Base-by-base conservation (phyloP, 176 grass and related monocot genomes). In the Bothriochloa decipiens region DNA sequence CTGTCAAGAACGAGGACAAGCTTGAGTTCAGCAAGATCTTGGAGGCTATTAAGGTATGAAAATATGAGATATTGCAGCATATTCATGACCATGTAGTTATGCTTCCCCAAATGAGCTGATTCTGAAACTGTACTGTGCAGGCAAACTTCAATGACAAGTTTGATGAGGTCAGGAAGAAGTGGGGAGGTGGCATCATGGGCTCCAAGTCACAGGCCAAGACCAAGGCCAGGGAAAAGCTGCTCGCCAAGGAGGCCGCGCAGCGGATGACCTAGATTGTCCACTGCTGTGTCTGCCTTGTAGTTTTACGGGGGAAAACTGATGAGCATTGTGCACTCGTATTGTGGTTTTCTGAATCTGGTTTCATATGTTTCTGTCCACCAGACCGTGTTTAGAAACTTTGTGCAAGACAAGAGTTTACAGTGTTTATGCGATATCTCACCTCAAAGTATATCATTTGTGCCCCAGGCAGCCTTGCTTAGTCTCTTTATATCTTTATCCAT, bases 11-110 rank as follows among this genome's bases (percentile, higher is more conserved):
- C 0, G 92, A 94, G 80, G 92, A 94, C 77, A 94, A 94, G 63
- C 92, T 94, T 72, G 92, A 94, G 52, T 94, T 94, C 79, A 94
- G 92, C 86, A 91, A 94, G 86, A 91, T 94, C 80, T 86, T 94
- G 75, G 92, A 93, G 82, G 92, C 86, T 43, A 93, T 93, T 33
- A 94, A 94, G 88, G 92, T 91, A 47, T 17, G 57, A 13, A 36
- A 43, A 6, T 7, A n/a, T 14, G 1, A 4, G 12, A 42, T 17
- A 18, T 16, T 47, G 13, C 6, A 16, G 25, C 22, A 3, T 70
- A 1, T 70, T 10, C 40, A 1, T 41, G 40, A 14, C 46, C 25
- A 0, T 39, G 0, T 45, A 10, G 22, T 40, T 62, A 2, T 41
- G 40, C 40, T 2, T 40, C 1, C 6, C 43, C 10, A 23, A 76